These are phyloP conservation scores for Helenozyma rhizophorensis DNA, from an alignment of 805 yeast species.

Conservation along the genomic window DNA sequence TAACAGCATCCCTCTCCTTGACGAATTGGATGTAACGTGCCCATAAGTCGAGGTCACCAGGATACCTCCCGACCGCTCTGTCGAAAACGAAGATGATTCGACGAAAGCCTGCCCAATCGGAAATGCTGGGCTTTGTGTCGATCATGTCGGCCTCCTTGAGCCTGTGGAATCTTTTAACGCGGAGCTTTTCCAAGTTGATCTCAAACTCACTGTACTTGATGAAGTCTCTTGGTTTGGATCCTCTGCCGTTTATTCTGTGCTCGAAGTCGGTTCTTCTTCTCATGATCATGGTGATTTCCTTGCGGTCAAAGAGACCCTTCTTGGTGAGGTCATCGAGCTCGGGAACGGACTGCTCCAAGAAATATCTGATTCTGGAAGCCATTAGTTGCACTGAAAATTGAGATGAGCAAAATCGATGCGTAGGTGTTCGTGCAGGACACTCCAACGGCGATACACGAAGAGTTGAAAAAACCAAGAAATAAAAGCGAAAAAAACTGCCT, in stretches of 20 bases:
- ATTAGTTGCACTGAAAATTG: too few species aligned
- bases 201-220: slow-evolving; percentile 79
- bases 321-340: slow-evolving; percentile 85
- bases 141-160: slow-evolving; percentile 51
- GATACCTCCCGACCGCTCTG: slow-evolving; percentile 75
- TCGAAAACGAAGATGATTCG: slow-evolving; percentile 79
- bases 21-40: slow-evolving; percentile 65
- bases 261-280: slow-evolving; percentile 94
- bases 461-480: too few species aligned
- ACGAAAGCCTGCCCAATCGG: slow-evolving; percentile 85
- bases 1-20: slow-evolving; percentile 62
- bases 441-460: too few species aligned
- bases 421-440: too few species aligned
- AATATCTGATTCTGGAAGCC: slow-evolving; percentile 48
- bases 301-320: slow-evolving; percentile 75
- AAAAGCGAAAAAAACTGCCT: too few species aligned
- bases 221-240: slow-evolving; percentile 73
- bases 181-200: slow-evolving; percentile 67
- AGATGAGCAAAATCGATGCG: not conserved
- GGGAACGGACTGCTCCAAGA: slow-evolving; percentile 70
- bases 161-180: slow-evolving; percentile 66
- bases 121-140: slow-evolving; percentile 58
- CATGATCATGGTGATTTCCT: slow-evolving; percentile 81
- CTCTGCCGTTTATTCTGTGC: slow-evolving; percentile 81
- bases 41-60: slow-evolving; percentile 78